Conservation (phyloP, 305 asterid species). For the Fraxinus platypoda region DNA sequence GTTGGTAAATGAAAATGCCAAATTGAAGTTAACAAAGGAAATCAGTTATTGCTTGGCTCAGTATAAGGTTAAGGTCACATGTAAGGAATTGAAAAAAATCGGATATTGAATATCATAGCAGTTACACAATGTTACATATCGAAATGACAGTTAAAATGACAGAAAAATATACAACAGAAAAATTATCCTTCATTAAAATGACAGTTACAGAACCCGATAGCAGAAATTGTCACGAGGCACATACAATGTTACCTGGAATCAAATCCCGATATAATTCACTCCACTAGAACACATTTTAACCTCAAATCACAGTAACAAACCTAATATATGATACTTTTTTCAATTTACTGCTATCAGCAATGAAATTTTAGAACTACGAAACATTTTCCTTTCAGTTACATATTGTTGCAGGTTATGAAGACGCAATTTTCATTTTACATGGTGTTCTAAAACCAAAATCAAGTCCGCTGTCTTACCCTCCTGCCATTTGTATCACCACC, state of each 20-base stretch:
- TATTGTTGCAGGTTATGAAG: conserved; percentile 10
- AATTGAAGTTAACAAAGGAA: neutral
- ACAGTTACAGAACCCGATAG: conserved; percentile 3
- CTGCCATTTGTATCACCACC: conserved; percentile 88
- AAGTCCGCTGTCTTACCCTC: conserved; percentile 88
- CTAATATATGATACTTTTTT: neutral
- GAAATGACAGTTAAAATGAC: neutral
- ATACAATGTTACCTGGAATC: neutral
- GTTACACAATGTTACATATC: neutral
- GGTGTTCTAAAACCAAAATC: conserved; percentile 34
- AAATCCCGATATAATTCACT: neutral
- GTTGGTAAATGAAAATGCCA: neutral
- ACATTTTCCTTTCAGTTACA: conserved; percentile 29
- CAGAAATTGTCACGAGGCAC: neutral
- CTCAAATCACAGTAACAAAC: neutral
- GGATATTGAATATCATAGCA: neutral
- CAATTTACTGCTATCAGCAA: conserved; percentile 9
- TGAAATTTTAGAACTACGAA: conserved; percentile 13
- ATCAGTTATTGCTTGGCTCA: neutral
- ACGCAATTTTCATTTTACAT: conserved; percentile 17
- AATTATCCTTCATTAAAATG: neutral
- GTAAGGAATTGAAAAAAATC: no score
- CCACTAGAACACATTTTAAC: neutral
- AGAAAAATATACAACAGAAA: neutral
- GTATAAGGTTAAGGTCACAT: neutral